Evolutionary conservation across 495 filamentous ascomycete species (phyloP).

Genomic region (Neurospora discreta): DNA sequence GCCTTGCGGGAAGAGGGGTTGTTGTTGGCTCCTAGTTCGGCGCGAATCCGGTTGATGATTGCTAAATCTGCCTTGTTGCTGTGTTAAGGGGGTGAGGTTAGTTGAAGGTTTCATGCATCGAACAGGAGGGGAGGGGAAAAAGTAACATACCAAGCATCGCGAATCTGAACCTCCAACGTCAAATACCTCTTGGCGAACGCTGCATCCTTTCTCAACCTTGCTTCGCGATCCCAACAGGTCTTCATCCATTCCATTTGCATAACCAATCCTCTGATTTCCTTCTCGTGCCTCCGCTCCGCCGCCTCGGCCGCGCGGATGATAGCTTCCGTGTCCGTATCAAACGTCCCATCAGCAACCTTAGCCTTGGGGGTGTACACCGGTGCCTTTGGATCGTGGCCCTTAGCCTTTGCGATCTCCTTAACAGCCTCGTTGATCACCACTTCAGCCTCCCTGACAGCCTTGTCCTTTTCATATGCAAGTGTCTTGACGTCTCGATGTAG

Average conservation of each 20-base stretch:
- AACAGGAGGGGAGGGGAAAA: conserved; percentile 1
- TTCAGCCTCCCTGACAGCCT: conserved; percentile 13
- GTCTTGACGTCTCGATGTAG: conserved; percentile 30
- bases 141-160: conserved; percentile 69
- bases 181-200: conserved; percentile 71
- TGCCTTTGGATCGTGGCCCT: neutral
- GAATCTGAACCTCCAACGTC: conserved; percentile 69
- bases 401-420: neutral
- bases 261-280: conserved; percentile 71
- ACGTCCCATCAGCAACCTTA: conserved; percentile 4
- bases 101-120: neutral
- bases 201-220: conserved; percentile 62
- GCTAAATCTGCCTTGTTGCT: conserved; percentile 88
- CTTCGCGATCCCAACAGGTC: conserved; percentile 66
- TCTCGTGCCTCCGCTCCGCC: conserved; percentile 53
- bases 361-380: neutral
- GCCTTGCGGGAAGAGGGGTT: conserved; percentile 22
- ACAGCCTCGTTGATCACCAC: conserved; percentile 11
- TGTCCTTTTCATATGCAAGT: conserved; percentile 28
- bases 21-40: conserved; percentile 16
- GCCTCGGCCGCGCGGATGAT: conserved; percentile 41
- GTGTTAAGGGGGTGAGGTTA: conserved; percentile 1
- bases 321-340: conserved; percentile 20
- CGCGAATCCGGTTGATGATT: conserved; percentile 63
- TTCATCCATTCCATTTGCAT: conserved; percentile 86